Evolutionary conservation across 169 alveolate species (phyloP), one percentile per base, ranked within the genome.

Genomic region (Besnoitia besnoiti): DNA sequence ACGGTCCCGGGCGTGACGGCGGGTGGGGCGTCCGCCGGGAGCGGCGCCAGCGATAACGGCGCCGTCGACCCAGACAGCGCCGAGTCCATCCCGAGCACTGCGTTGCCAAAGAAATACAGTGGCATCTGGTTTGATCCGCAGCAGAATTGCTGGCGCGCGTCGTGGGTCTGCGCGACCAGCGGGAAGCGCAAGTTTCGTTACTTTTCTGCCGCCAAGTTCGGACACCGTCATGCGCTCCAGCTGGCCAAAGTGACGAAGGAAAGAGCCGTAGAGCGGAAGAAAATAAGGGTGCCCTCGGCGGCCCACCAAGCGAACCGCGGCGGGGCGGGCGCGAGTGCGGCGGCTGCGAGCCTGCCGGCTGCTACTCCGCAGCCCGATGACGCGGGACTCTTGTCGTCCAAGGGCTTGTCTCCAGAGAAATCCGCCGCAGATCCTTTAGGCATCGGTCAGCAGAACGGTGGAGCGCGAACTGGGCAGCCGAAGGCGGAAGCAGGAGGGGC

Each of bases 91-190:
- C 39, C 39, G 79, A 33, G 39, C 79, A 62, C 5, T 24, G 44
- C 33, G 19, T 27, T 47, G 27, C 88, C 79, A 8, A 67, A 75
- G 93, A 89, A 89, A 77, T 73, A 73, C 51, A 89, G 88, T 24
- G 93, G 93, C 30, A 51, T 89, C 35, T 89, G 93, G 93, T 89
- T 73, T 35, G 93, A 89, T 49, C 88, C 93, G 37, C 93, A 89
- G 88, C 93, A 89, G 88, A 89, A 89, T 35, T 89, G 93, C 88
- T 89, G 93, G 93, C 61, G 93, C 79, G 93, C 93, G n/a, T 89
- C 93, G 35, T 89, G 93, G 93, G 93, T 89, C 19, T 89, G 93
- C 55, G 93, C 93, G n/a, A 61, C 30, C 21, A 89, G 55, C 5
- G 93, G 93, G 19, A 89, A 73, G 55, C n/a, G 93, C n/a, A 67